A percentile compares a stretch with the other conserved stretches of the same genome.
Conservation (phyloP, 768 basidiomycete species). For the Pisolithus tinctorius region DNA sequence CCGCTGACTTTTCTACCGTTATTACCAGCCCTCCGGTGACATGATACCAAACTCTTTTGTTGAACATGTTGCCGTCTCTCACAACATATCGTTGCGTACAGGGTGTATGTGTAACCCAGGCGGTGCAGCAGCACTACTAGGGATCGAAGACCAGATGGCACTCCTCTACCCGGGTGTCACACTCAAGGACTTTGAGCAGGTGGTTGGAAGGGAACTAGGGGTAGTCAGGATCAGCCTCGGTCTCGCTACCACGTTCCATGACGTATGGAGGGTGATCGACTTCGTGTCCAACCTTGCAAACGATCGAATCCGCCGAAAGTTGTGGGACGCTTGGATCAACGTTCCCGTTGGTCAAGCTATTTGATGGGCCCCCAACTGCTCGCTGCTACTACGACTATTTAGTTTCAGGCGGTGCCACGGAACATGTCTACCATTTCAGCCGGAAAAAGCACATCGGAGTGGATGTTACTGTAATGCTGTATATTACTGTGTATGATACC, state of each 20-base stretch:
- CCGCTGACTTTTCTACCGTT: background rate
- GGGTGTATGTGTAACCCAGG: conserved; percentile 90
- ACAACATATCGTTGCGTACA: conserved; percentile 69
- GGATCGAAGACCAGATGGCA: conserved; percentile 59
- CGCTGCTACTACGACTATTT: background rate
- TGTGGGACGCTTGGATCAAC: conserved; percentile 38
- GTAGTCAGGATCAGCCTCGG: conserved; percentile 76
- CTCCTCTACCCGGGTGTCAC: conserved; percentile 53
- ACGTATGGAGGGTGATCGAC: conserved; percentile 54
- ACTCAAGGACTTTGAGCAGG: conserved; percentile 52
- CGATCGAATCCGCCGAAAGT: conserved; percentile 26
- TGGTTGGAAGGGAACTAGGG: conserved; percentile 62
- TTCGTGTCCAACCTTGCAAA: conserved; percentile 42
- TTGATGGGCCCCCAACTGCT: conserved; percentile 3
- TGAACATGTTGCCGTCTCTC: conserved; percentile 57
- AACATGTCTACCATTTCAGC: no score
- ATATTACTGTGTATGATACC: no score
- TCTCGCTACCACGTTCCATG: conserved; percentile 70
- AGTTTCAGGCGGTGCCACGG: background rate
- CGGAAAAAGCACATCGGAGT: no score
- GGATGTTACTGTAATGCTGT: no score
- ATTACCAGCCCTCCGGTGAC: conserved; percentile 50
- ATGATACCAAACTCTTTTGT: conserved; percentile 70
- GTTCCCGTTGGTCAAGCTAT: conserved; percentile 29
- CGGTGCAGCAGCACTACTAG: conserved; percentile 66